Evolutionary conservation across 1,284 basidiomycete species (phyloP).

Genomic region (Tilletia walkeri): DNA sequence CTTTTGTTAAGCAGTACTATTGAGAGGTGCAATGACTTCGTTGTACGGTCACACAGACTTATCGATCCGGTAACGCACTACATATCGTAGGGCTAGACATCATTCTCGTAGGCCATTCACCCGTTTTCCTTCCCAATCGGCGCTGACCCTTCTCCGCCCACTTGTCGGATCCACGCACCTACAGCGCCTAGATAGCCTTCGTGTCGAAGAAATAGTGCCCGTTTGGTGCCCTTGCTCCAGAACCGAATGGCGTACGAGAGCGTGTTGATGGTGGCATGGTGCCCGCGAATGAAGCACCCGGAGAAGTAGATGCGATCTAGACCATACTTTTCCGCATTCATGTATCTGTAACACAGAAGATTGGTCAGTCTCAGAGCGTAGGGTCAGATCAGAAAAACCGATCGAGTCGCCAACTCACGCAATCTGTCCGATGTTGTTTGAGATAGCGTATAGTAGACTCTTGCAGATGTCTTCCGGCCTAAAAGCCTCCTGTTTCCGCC

Average conservation of each 20-base stretch:
- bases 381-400: not conserved
- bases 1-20: too few relatives aligned
- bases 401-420: conserved; percentile 60
- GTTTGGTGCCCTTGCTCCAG: conserved; percentile 97
- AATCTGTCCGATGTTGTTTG: conserved; percentile 99
- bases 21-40: too few relatives aligned
- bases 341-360: conserved; percentile 67
- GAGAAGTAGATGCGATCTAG: conserved; percentile 98
- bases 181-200: conserved; percentile 88
- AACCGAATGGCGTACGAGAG: conserved; percentile 98
- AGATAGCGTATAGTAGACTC: conserved; percentile 83
- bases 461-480: conserved; percentile 90
- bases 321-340: conserved; percentile 99
- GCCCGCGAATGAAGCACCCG: conserved; percentile 97
- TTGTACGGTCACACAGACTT: too few relatives aligned
- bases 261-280: conserved; percentile 94
- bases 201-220: conserved; percentile 92
- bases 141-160: conserved; percentile 29
- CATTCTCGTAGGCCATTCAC: too few relatives aligned
- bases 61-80: too few relatives aligned
- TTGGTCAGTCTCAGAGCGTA: too few relatives aligned
- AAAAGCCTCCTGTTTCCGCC: conserved; percentile 59
- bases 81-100: too few relatives aligned
- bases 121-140: not conserved
- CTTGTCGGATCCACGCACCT: conserved; percentile 54